phyloP scores from a whole-genome alignment of 148 eudicot genomes.

The Amaranthus hypochondriacus region DNA sequence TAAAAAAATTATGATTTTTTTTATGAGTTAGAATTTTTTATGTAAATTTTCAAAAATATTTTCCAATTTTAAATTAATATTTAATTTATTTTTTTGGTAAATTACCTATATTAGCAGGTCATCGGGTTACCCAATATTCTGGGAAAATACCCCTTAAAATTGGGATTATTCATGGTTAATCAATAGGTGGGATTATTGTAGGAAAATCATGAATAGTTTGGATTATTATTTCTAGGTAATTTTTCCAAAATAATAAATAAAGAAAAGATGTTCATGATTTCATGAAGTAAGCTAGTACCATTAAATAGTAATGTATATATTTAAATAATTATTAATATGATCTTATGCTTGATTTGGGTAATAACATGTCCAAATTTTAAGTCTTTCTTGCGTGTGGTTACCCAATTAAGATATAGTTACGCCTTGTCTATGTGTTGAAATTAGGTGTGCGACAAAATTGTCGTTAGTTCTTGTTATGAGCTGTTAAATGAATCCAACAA shows the following conservation, averaged over 20 bases:
- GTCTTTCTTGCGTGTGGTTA: conserved; percentile 11
- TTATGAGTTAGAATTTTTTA: no score
- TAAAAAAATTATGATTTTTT: no score
- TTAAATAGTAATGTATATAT: neutral
- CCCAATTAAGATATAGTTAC: conserved; percentile 7
- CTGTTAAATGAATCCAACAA: conserved; percentile 28
- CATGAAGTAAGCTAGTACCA: neutral
- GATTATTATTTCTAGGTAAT: no score
- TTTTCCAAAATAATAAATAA: neutral
- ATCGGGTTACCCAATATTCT: no score
- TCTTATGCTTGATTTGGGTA: conserved; percentile 10
- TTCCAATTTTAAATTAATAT: no score
- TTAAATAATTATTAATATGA: neutral
- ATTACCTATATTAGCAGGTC: no score
- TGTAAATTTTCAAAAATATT: no score
- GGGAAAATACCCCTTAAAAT: no score
- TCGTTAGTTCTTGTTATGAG: conserved; percentile 25
- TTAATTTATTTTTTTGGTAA: no score
- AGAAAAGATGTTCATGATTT: neutral
- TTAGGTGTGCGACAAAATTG: conserved; percentile 24
- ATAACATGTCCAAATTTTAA: conserved; percentile 21
- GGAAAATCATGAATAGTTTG: no score
- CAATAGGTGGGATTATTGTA: no score
- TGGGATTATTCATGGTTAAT: no score
- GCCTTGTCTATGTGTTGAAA: conserved; percentile 21